phyloP scores from a whole-genome alignment of 1,139 yeast species.

The Protomyces lactucae-debilis region DNA sequence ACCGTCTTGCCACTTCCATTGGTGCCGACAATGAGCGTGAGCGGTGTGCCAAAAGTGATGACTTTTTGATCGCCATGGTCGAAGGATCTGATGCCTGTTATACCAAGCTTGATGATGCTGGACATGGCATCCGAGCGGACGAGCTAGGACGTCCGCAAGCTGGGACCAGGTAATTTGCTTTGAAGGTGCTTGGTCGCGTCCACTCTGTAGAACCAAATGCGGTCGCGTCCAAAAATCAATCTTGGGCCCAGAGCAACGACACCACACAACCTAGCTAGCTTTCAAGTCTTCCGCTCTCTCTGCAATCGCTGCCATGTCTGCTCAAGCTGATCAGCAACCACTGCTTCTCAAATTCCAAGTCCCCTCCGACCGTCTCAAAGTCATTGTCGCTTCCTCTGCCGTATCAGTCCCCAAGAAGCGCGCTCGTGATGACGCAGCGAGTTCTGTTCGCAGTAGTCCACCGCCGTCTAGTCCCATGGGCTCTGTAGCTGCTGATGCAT shows the following conservation, averaged over 20 bases:
- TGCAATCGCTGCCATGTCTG: neutral
- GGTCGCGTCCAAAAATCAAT: too few species aligned
- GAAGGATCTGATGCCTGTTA: conserved; percentile 87
- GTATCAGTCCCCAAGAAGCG: neutral
- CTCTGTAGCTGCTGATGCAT: neutral
- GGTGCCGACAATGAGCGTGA: conserved; percentile 90
- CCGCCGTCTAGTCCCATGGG: neutral
- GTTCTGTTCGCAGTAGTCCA: neutral
- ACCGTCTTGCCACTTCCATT: conserved; percentile 96
- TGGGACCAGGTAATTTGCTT: neutral
- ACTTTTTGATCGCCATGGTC: conserved; percentile 54
- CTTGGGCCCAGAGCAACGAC: too few species aligned
- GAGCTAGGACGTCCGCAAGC: neutral
- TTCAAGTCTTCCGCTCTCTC: neutral
- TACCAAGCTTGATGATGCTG: conserved; percentile 56
- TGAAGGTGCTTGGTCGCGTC: neutral
- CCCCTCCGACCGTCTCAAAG: neutral
- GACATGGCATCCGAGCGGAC: conserved; percentile 23
- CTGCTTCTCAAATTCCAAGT: neutral
- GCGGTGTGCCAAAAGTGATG: conserved; percentile 82
- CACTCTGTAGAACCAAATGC: too few species aligned
- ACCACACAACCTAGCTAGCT: too few species aligned
- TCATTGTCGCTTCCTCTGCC: neutral
- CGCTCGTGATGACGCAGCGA: neutral
- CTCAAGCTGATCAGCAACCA: neutral